Base-by-base conservation (phyloP, 2,329 filamentous ascomycete species). In the Trichoderma polysporum region DNA sequence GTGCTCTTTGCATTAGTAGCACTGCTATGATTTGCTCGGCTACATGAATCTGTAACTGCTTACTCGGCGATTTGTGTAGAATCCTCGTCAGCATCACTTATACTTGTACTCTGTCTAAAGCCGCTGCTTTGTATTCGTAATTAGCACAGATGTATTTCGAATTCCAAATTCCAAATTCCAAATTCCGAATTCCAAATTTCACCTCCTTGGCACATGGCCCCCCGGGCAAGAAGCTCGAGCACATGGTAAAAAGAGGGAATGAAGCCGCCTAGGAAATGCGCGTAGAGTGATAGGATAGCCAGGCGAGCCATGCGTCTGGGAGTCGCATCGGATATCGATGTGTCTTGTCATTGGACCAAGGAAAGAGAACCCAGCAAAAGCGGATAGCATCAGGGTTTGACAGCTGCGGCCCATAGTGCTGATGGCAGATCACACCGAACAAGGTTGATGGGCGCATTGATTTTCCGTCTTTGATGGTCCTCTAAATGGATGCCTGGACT, bases 271-370 rank as follows among this genome's bases (percentile, higher is more conserved):
- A 22, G 17, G 22, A 22, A n/a, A 31, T 25, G 60, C 45, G n/a
- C 45, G 22, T 27, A 15, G 12, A 45, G 49, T 2, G 15, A n/a
- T 19, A 56, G 60, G 50, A 64, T 35, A 56, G 29, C 49, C 17
- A 15, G 25, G 49, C 27, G 59, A 62, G 37, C 60, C 60, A 47
- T 22, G 50, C 60, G 49, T 15, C 60, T 35, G 50, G 19, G 13
- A 64, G 60, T 41, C 37, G 37, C 50, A 19, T 31, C 60, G 60
- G 60, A 64, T 56, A 41, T 56, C 60, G 60, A 64, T 19, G 29
- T 19, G n/a, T 1, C 37, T 9, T 45, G 8, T 56, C 50, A 56
- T 56, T 64, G 50, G 60, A 56, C 10, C 5, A 41, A 12, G 8
- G 15, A 25, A n/a, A 15, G 60, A 31, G 33, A 22, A 17, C 7